Percentiles rank a stretch among this genome's conserved stretches.
These are phyloP conservation scores for Trametes cubensis DNA, from an alignment of 768 basidiomycete species.

Conservation along the genomic window DNA sequence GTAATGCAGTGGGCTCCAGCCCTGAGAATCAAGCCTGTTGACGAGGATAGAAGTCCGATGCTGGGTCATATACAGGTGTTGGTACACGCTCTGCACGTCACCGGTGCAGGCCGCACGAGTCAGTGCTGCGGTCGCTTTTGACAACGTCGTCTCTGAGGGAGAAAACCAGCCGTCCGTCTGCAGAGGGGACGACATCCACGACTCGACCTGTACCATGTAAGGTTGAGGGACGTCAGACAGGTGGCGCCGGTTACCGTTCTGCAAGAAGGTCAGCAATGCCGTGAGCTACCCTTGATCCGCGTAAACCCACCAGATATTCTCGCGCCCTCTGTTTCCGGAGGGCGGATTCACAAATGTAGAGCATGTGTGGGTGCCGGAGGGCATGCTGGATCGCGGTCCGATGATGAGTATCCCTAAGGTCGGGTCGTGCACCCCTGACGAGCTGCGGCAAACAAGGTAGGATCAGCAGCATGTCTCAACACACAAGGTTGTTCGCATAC, in stretches of 20 bases:
- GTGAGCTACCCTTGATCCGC: not conserved
- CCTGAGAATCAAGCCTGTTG: conserved; percentile 66
- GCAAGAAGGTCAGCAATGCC: not conserved
- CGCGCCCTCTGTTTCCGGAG: conserved; percentile 63
- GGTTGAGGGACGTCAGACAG: conserved; percentile 21
- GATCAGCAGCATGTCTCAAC: not conserved
- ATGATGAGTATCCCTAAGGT: conserved; percentile 71
- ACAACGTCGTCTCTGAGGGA: conserved; percentile 12
- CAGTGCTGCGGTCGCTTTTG: conserved; percentile 19
- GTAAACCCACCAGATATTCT: conserved; percentile 55
- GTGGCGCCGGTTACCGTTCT: conserved; percentile 16
- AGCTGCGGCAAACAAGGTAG: conserved; percentile 44
- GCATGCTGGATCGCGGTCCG: conserved; percentile 75
- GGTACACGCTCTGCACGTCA: conserved; percentile 19
- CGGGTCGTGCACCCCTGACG: conserved; percentile 70
- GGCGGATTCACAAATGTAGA: conserved; percentile 72
- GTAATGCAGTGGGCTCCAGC: conserved; percentile 77
- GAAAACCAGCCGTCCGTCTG: conserved; percentile 8
- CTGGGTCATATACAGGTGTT: conserved; percentile 39
- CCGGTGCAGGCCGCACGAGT: conserved; percentile 16
- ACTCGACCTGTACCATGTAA: conserved; percentile 19
- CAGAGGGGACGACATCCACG: conserved; percentile 12
- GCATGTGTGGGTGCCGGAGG: conserved; percentile 57
- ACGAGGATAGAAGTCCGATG: conserved; percentile 43
- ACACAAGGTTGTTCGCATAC: conserved; percentile 42